These are phyloP conservation scores for Bothriochloa decipiens DNA, from an alignment of 176 grass and related monocot species.

Conservation along the genomic window DNA sequence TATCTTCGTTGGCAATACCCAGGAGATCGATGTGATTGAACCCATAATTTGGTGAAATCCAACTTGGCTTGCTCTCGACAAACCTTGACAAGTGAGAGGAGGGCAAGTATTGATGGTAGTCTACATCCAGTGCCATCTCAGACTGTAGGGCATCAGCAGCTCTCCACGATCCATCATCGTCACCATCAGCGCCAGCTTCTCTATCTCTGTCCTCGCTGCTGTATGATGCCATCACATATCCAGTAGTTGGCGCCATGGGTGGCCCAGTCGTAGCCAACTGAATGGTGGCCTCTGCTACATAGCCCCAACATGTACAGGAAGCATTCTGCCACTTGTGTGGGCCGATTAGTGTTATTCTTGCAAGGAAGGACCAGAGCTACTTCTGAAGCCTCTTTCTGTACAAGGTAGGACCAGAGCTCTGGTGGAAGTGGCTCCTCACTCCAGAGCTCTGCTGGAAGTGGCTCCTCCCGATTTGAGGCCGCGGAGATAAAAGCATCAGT, in stretches of 20 bases:
- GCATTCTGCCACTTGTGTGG: neutral
- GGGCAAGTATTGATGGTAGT: neutral
- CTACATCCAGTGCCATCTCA: neutral
- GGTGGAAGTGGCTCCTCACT: too few relatives aligned
- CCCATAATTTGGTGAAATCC: neutral
- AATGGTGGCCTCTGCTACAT: accelerated
- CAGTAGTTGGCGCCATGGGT: neutral
- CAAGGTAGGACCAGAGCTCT: neutral
- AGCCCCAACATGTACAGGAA: neutral
- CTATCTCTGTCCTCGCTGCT: neutral
- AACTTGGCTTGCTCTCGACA: neutral
- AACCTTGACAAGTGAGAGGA: neutral
- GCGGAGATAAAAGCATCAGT: neutral
- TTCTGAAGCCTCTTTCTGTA: neutral
- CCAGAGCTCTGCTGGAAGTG: too few relatives aligned
- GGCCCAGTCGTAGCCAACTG: neutral
- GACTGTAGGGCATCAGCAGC: neutral
- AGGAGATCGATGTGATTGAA: too few relatives aligned
- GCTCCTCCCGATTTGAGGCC: too few relatives aligned
- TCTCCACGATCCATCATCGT: neutral
- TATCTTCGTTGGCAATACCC: neutral
- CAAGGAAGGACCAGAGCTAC: neutral
- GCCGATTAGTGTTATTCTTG: neutral
- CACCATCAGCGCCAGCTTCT: too few relatives aligned
- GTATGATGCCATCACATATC: neutral